phyloP scores from a whole-genome alignment of 495 filamentous ascomycete species.

The Tuber indicum region DNA sequence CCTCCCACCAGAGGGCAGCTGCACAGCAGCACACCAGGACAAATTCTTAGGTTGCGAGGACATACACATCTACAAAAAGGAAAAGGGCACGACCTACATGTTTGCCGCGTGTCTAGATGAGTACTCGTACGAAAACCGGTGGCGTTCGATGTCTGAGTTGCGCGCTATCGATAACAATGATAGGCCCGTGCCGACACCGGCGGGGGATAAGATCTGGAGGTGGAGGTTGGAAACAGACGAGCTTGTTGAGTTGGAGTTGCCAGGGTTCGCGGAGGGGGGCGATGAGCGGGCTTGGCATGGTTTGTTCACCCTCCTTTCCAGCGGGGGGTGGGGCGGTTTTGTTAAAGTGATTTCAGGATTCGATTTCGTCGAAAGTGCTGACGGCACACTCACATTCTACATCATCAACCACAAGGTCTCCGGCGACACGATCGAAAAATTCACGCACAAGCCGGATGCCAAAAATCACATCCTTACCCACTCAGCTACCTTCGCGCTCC shows the following conservation, averaged over 20 bases:
- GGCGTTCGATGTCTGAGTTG: background rate
- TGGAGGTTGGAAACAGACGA: constrained; percentile 36
- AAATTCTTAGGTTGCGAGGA: constrained; percentile 36
- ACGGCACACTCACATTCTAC: constrained; percentile 27
- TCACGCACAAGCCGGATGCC: constrained; percentile 26
- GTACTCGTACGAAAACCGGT: constrained; percentile 11
- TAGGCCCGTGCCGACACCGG: background rate
- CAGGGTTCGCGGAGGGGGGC: constrained; percentile 11
- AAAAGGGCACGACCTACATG: constrained; percentile 11
- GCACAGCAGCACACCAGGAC: constrained; percentile 27
- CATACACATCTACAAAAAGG: constrained; percentile 28
- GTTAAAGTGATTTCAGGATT: constrained; percentile 7
- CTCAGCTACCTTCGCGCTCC: constrained; percentile 11
- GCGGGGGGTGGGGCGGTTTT: background rate
- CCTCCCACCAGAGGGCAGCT: constrained; percentile 32
- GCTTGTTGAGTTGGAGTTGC: constrained; percentile 24
- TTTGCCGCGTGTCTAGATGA: constrained; percentile 27
- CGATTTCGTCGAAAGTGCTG: constrained; percentile 24
- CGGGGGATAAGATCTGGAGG: constrained; percentile 31
- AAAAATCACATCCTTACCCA: constrained; percentile 3
- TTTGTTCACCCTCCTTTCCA: background rate
- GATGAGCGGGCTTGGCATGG: constrained; percentile 26
- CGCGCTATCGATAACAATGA: constrained; percentile 6
- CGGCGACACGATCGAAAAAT: constrained; percentile 33
- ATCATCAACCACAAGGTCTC: constrained; percentile 32